Base-by-base conservation (phyloP, 306 rosid species). In the Citrullus amarus region DNA sequence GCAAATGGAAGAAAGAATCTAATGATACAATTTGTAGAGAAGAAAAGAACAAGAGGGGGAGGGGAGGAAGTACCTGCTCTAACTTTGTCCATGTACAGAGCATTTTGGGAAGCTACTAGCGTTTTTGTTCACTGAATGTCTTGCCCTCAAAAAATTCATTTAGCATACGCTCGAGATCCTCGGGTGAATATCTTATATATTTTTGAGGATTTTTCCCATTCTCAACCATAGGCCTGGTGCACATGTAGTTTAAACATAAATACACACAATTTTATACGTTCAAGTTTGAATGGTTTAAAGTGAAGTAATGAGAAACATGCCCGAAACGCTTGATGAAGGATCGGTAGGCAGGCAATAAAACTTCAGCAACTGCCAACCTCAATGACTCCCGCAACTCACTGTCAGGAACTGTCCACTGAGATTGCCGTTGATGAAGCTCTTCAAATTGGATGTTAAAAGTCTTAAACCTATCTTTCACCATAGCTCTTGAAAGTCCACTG, bases 361-460 rank as follows among this genome's bases (percentile, higher is more conserved):
- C 97, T 88, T 96, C 98, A 69, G 98, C 97, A 53, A 96, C 97
- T 36, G 98, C 99, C 77, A 96, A 81, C 85, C 97, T 90, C 39
- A 96, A 83, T 50, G 99, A 92, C 90, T 96, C 99, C 8, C 99
- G 92, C 84, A 96, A 79, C 85, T 96, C 99, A 46, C 91, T 96
- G 69, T 96, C 99, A 3, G 97, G 99, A 84, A 96, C 88, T 41
- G 99, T 96, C 98, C 99, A 92, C 81, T 92, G 98, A 48, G 97
- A 91, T 79, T 92, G 99, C 81, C 98, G 89, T 81, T 88, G 90
- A 88, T 96, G 97, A 77, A 91, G 79, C 82, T 92, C 99, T 72
- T 92, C 98, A 84, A 96, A 88, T 79, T 96, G 99, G 61, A 56
- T 10, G 60, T 96, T 92, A 81, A 96, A 96, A 46, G 91, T 88